Percentiles rank a stretch among this genome's conserved stretches.
These are phyloP conservation scores for Scheffersomyces stambukii DNA, from an alignment of 1,139 yeast species.

Conservation along the genomic window DNA sequence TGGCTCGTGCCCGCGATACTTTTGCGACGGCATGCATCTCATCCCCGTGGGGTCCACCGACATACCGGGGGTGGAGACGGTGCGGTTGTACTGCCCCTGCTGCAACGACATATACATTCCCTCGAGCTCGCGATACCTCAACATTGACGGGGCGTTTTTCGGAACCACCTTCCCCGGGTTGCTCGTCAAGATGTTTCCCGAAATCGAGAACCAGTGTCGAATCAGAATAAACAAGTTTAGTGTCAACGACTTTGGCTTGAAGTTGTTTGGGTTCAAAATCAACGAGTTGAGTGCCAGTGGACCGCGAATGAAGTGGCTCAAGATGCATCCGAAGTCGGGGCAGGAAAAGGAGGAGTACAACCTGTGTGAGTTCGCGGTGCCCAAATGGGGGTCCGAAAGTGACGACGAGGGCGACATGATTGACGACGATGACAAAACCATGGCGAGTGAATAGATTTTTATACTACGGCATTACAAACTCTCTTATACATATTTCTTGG, in stretches of 20 bases:
- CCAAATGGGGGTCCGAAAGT: conserved; percentile 20
- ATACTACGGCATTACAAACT: too few relatives aligned
- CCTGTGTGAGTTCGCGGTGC: conserved; percentile 58
- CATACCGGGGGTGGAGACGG: conserved; percentile 87
- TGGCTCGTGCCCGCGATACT: conserved; percentile 88
- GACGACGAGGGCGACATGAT: conserved; percentile 26
- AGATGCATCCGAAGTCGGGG: conserved; percentile 63
- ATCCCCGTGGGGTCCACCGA: conserved; percentile 92
- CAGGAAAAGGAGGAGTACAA: conserved; percentile 58
- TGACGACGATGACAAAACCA: conserved; percentile 38
- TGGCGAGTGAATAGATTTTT: conserved; percentile 43
- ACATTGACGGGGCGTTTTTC: conserved; percentile 93
- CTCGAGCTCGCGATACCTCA: conserved; percentile 74
- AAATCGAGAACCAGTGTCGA: conserved; percentile 53
- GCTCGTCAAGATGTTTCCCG: conserved; percentile 85
- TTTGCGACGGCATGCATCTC: conserved; percentile 88
- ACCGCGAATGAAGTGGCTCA: conserved; percentile 92
- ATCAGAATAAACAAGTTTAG: conserved; percentile 50
- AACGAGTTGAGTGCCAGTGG: conserved; percentile 77
- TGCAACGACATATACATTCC: conserved; percentile 91
- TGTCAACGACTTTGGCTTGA: conserved; percentile 58
- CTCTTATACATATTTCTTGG: too few relatives aligned
- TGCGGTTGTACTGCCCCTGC: conserved; percentile 88
- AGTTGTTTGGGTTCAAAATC: conserved; percentile 82
- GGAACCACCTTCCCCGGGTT: conserved; percentile 96